Evolutionary conservation across 768 basidiomycete species (phyloP).

Genomic region (Lactarius evosmus): DNA sequence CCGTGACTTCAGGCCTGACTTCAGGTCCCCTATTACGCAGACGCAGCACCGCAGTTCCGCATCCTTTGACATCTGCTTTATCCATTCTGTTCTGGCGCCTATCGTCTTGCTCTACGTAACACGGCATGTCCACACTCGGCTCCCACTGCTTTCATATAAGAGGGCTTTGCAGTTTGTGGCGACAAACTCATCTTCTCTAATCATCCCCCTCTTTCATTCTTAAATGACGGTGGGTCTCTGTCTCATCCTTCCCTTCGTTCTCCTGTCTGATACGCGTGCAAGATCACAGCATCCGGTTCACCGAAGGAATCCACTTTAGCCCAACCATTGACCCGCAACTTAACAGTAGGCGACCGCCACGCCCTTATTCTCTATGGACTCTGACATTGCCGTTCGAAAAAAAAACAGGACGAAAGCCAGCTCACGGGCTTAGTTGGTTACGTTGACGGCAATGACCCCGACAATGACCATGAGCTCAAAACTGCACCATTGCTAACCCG

Average conservation of each 20-base stretch:
- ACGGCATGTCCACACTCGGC: background rate
- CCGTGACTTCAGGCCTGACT: background rate
- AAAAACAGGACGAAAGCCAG: slow-evolving; percentile 15
- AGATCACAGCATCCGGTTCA: background rate
- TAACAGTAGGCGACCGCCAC: background rate
- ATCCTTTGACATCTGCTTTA: background rate
- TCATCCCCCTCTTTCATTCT: background rate
- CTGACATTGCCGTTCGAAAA: background rate
- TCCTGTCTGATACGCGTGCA: background rate
- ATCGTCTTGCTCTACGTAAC: slow-evolving; percentile 17
- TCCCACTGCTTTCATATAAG: slow-evolving; percentile 11
- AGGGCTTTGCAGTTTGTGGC: background rate
- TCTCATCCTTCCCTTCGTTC: background rate
- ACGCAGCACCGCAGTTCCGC: background rate
- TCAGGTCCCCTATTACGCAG: background rate
- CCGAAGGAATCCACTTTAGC: background rate
- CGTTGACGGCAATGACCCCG: slow-evolving; percentile 5
- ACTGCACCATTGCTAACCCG: slow-evolving; percentile 36
- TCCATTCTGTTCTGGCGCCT: background rate
- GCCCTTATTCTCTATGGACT: background rate
- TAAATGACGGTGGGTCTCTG: slow-evolving; percentile 6
- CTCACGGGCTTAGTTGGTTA: slow-evolving; percentile 6
- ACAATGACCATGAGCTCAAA: slow-evolving; percentile 29
- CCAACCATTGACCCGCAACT: too few relatives aligned
- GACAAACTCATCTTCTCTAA: background rate